Evolutionary conservation across 225 moss, liverwort and hornwort species (phyloP), one percentile per base, ranked within the genome.

Genomic region (Physcomitrellopsis africana): DNA sequence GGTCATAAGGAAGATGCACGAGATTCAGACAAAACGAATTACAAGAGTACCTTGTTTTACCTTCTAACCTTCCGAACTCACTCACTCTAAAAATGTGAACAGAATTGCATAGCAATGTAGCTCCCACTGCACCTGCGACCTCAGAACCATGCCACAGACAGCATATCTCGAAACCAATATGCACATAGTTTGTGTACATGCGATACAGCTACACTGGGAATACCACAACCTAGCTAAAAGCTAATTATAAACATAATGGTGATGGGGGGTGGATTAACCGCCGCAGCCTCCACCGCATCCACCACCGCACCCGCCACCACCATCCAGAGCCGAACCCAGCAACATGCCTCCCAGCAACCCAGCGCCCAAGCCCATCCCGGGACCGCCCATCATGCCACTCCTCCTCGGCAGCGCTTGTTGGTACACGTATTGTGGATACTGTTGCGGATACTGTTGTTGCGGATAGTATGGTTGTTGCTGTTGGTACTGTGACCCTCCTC

Each of bases 311-410:
- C 76, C 81, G 0, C 64, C 75, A 1, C 81, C 86, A 0, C 78
- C 86, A 1, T 78, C 86, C 72, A 86, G 17, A 0, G 83, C 86
- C 0, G 70, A 29, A 2, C 86, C 86, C 3, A 87, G 79, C 24
- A 87, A 1, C 76, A 87, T 73, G 16, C 86, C 86, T 11, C 86
- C 86, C 11, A 87, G 60, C 73, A 87, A 53, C 0, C 86, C 86
- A 8, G 76, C 67, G 45, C 86, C 86, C 46, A 86, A 44, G 11
- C 86, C 86, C n/a, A 86, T 0, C 0, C 86, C 86, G 1, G 80
- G 32, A 0, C 86, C 86, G 0, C 24, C 85, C 15, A 75, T 4
- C 9, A 73, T 10, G 11, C 80, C 72, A 9, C 82, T 16, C 9
- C 77, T 64, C 2, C 69, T 53, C 7, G 80, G 80, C 18, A 6